Evolutionary conservation across 345 rosid genomes (phyloP), one percentile per base, ranked within the genome.

Genomic region (Hirschfeldia incana): DNA sequence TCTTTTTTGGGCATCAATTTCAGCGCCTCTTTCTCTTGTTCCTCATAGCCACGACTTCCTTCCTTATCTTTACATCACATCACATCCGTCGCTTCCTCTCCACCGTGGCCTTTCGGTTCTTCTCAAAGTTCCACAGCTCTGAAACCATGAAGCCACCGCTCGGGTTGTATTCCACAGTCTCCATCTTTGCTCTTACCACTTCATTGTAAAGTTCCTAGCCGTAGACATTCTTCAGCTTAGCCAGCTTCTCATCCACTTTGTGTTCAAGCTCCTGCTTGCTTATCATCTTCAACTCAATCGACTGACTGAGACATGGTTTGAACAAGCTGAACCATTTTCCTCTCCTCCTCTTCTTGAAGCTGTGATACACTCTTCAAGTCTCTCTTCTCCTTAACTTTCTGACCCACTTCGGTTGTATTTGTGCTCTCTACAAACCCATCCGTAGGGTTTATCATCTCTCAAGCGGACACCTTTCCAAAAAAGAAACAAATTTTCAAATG

Each of bases 371-470:
- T 84, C 69, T 88, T 90, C 78, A 92, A 62, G 70, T 92, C 90
- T 49, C 95, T 88, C 32, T 83, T 82, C 69, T 46, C 86, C 11
- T 77, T 82, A 16, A 91, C 87, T 66, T 80, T 70, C 30, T 85
- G 77, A 67, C 16, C 77, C 69, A 26, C 16, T 65, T 4, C 81
- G 51, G 39, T 80, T 1, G 64, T 78, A 94, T 69, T 90, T 96
- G 32, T 80, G 88, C 33, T 84, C 90, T 13, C 89, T 65, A 6
- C 93, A 94, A 67, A 90, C 75, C 98, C 98, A 92, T 65, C 91
- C 97, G 78, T 83, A 92, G 46, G 74, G 55, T 61, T 68, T 81
- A 51, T 81, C 77, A 69, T 87, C 88, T 59, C 55, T 61, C 57
- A 73, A 59, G 15, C 13, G 67, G 4, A 4, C 6, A 68, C 72